A percentile compares a stretch with the other conserved stretches of the same genome.
These are phyloP conservation scores for Corynespora cassiicola DNA, from an alignment of 2,329 filamentous ascomycete species.

Conservation along the genomic window DNA sequence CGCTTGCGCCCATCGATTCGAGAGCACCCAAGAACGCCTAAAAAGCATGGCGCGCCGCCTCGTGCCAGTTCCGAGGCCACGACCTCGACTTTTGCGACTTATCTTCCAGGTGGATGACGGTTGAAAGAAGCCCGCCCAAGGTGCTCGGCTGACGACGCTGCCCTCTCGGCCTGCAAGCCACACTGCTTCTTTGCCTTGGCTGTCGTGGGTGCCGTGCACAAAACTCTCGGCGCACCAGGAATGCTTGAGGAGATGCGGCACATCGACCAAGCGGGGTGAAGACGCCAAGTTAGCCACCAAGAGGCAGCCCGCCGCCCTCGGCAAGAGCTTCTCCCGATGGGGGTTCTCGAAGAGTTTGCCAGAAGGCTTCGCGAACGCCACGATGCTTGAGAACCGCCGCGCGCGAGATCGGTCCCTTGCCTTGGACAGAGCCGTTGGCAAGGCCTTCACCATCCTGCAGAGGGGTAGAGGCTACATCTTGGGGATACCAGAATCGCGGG, in stretches of 20 bases:
- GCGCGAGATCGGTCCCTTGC: too few relatives aligned
- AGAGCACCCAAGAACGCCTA: too few relatives aligned
- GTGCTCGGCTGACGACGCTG: slow-evolving; percentile 34
- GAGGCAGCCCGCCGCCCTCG: slow-evolving; percentile 15
- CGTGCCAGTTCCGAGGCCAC: not conserved
- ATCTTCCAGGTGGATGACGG: slow-evolving; percentile 15
- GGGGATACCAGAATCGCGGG: too few relatives aligned
- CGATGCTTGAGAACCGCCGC: slow-evolving; percentile 22
- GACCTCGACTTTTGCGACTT: not conserved
- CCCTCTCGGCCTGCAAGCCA: slow-evolving; percentile 30
- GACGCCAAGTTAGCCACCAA: slow-evolving; percentile 34
- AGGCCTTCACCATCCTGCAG: too few relatives aligned
- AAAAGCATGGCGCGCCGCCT: too few relatives aligned
- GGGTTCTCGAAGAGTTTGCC: slow-evolving; percentile 16
- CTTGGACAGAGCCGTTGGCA: too few relatives aligned
- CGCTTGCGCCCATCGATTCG: too few relatives aligned
- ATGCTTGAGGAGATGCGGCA: slow-evolving; percentile 28
- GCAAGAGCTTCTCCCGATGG: slow-evolving; percentile 28
- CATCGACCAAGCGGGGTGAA: slow-evolving; percentile 24
- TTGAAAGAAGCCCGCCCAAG: slow-evolving; percentile 42
- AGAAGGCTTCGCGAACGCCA: slow-evolving; percentile 32
- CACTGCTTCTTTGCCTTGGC: slow-evolving; percentile 30
- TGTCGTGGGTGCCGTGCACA: slow-evolving; percentile 24
- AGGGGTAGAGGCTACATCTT: too few relatives aligned
- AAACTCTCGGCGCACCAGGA: slow-evolving; percentile 24